Percentiles rank a stretch among this genome's conserved stretches.
These are phyloP conservation scores for Parascedosporium putredinis DNA, from an alignment of 2,329 filamentous ascomycete genomes.

Conservation along the genomic window DNA sequence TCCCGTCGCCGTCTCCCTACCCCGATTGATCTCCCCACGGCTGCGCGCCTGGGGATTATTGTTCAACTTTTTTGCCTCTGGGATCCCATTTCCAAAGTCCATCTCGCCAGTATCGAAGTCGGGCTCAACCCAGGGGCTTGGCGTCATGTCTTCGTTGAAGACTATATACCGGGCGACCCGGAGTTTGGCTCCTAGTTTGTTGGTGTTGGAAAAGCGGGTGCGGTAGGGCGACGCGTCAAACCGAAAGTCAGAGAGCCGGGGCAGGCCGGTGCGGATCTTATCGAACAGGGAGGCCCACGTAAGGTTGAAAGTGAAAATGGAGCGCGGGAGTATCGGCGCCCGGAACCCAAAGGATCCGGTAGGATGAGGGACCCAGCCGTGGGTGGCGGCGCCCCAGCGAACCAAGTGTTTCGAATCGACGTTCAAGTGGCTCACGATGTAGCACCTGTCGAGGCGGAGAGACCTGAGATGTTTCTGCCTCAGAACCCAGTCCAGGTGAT, in stretches of 20 bases:
- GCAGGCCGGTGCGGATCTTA: slow-evolving; percentile 10
- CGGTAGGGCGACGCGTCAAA: background rate
- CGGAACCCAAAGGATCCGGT: slow-evolving; percentile 1
- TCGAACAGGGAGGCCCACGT: slow-evolving; percentile 16
- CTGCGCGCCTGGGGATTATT: no score
- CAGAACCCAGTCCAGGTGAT: slow-evolving; percentile 18
- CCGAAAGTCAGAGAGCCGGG: slow-evolving; percentile 13
- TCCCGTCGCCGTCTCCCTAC: background rate
- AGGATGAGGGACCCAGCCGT: slow-evolving; percentile 12
- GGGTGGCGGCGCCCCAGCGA: background rate
- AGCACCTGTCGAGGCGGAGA: slow-evolving; percentile 10
- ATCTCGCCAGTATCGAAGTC: background rate
- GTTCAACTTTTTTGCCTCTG: no score
- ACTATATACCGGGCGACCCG: background rate
- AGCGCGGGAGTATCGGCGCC: background rate
- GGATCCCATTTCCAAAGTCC: background rate
- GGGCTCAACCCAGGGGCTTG: background rate
- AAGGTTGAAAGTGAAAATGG: slow-evolving; percentile 8
- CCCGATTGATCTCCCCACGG: background rate
- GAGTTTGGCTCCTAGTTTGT: background rate
- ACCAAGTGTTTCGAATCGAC: background rate
- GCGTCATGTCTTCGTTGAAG: background rate
- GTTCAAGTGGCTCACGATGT: slow-evolving; percentile 10
- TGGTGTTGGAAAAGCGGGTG: background rate
- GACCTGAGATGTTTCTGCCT: slow-evolving; percentile 7